Conservation (phyloP, 305 asterid genomes). For the Fraxinus angustifolia region DNA sequence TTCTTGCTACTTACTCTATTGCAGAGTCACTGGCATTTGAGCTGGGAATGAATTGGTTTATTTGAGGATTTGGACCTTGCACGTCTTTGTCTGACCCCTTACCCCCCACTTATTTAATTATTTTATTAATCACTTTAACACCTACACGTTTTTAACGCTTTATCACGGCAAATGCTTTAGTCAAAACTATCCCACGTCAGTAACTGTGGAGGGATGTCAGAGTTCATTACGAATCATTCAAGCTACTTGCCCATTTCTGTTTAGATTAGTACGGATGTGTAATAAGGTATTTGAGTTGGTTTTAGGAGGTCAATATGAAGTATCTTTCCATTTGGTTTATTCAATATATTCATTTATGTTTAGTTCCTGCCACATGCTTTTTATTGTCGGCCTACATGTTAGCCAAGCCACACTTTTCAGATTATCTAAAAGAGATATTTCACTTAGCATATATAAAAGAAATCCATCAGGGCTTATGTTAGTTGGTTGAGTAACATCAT, state of each 20-base stretch:
- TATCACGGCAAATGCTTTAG: not conserved
- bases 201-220: not conserved
- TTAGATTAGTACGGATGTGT: not conserved
- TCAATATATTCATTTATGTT: conserved; percentile 12
- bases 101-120: not conserved
- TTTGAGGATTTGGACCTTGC: conserved; percentile 13
- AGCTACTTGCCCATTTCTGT: not conserved
- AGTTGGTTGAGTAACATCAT: not conserved
- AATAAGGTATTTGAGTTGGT: conserved; percentile 5
- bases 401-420: conserved; percentile 6
- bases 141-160: not conserved
- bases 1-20: conserved; percentile 1
- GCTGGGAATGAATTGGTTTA: conserved; percentile 6
- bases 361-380: conserved; percentile 9
- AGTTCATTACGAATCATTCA: not conserved
- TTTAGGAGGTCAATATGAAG: conserved; percentile 10
- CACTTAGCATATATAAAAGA: conserved; percentile 12
- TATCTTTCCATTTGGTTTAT: conserved; percentile 19
- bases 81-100: conserved; percentile 13
- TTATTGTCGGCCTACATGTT: conserved; percentile 6
- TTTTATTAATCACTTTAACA: conserved; percentile 6
- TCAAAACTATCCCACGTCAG: not conserved
- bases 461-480: not conserved
- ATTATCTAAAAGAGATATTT: not conserved
- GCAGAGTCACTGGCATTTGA: conserved; percentile 11